Evolutionary conservation across 306 rosid species (phyloP).

Genomic region (Albizia julibrissin): DNA sequence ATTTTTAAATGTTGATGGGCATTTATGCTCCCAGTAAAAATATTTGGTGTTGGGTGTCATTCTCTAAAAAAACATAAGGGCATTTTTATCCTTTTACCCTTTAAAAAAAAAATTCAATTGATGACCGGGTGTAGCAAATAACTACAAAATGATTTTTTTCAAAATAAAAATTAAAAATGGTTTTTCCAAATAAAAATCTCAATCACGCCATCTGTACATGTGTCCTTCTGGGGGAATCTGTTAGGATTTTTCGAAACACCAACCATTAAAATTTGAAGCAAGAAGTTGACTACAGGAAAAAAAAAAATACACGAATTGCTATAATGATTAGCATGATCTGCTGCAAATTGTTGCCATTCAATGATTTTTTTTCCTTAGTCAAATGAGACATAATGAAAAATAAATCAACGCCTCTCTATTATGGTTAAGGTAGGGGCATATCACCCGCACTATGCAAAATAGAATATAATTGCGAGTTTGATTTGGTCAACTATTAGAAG

Average conservation of each 20-base stretch:
- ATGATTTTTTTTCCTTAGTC: background rate
- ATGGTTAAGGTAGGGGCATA: background rate
- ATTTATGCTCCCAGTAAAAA: too few species aligned
- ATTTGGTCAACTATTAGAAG: background rate
- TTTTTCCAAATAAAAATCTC: background rate
- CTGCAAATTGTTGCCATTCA: background rate
- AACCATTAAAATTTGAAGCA: background rate
- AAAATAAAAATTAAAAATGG: too few species aligned
- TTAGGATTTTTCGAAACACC: background rate
- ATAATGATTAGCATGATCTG: background rate
- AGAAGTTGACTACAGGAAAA: background rate
- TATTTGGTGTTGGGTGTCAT: too few species aligned
- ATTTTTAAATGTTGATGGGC: too few species aligned
- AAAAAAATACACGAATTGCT: background rate
- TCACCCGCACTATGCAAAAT: background rate
- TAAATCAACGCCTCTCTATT: background rate
- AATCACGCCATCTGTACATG: background rate
- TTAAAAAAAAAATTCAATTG: too few species aligned
- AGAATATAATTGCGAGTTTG: background rate
- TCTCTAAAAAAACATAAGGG: too few species aligned
- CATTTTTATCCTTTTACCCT: too few species aligned
- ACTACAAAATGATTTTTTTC: too few species aligned
- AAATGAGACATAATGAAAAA: background rate
- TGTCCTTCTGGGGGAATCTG: background rate
- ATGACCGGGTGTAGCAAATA: too few species aligned